phyloP scores from a whole-genome alignment of 108 stramenopile genomes.

The Halocafeteria seosinensis region DNA sequence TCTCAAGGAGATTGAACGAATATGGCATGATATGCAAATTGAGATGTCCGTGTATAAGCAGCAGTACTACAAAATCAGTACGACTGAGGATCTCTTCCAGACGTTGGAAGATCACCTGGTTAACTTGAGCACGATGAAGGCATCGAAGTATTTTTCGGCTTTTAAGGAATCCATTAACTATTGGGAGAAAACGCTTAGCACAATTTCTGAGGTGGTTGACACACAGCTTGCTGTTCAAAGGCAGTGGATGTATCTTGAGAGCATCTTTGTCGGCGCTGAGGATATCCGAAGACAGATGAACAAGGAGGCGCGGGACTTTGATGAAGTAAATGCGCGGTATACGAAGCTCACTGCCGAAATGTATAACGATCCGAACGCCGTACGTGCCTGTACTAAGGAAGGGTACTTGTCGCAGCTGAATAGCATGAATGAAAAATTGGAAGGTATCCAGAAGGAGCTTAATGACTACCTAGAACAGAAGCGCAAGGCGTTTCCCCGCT shows the following conservation, averaged over 20 bases:
- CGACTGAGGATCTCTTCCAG: conserved; percentile 43
- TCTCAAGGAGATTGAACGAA: conserved; percentile 21
- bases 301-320: conserved; percentile 32
- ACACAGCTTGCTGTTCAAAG: conserved; percentile 38
- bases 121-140: conserved; percentile 40
- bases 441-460: conserved; percentile 44
- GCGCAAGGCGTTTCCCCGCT: conserved; percentile 42
- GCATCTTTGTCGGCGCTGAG: conserved; percentile 45
- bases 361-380: conserved; percentile 32
- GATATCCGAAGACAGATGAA: conserved; percentile 48
- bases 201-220: conserved; percentile 41
- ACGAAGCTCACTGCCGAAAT: conserved; percentile 13
- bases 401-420: conserved; percentile 17
- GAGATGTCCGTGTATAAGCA: conserved; percentile 45
- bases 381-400: conserved; percentile 17
- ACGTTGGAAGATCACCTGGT: conserved; percentile 43
- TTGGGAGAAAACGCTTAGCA: conserved; percentile 30
- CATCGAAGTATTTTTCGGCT: conserved; percentile 44
- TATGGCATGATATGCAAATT: conserved; percentile 31
- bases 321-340: conserved; percentile 34
- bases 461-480: conserved; percentile 47
- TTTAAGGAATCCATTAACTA: conserved; percentile 32
- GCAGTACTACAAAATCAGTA: conserved; percentile 38
- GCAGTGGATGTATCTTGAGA: conserved; percentile 54
- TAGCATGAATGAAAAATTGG: conserved; percentile 30